Evolutionary conservation across 257 asterid species (phyloP).

Genomic region (Paraleonurus japonicus): DNA sequence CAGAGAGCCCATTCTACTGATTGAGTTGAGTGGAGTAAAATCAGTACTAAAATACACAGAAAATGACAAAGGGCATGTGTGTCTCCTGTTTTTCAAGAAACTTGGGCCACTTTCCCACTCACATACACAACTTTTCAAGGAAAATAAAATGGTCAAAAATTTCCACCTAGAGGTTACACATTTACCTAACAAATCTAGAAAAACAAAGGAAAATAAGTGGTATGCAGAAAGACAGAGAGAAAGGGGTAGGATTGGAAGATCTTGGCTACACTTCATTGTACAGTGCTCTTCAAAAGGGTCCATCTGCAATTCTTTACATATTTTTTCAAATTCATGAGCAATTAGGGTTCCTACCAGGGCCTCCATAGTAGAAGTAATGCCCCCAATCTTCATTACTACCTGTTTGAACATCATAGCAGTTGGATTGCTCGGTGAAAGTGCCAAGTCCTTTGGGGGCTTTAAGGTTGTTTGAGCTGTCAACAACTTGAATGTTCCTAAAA

Average conservation of each 20-base stretch:
- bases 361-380: constrained; percentile 83
- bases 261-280: constrained; percentile 40
- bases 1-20: constrained; percentile 18
- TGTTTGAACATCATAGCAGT: constrained; percentile 81
- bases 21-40: background rate
- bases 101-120: constrained; percentile 39
- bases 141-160: constrained; percentile 43
- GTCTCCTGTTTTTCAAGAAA: constrained; percentile 45
- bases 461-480: constrained; percentile 77
- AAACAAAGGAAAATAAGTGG: constrained; percentile 4
- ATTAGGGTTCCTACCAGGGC: constrained; percentile 84
- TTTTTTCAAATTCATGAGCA: constrained; percentile 46
- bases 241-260: constrained; percentile 9
- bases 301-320: background rate
- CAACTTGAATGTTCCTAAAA: constrained; percentile 81
- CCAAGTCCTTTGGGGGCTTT: constrained; percentile 73
- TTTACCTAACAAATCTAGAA: constrained; percentile 34
- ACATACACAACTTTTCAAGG: constrained; percentile 35
- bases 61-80: constrained; percentile 50
- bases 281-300: constrained; percentile 20
- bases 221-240: constrained; percentile 27
- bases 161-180: constrained; percentile 39
- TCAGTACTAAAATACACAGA: constrained; percentile 30
- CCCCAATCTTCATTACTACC: constrained; percentile 89
- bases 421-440: constrained; percentile 75